Evolutionary conservation across 2,329 filamentous ascomycete species (phyloP), one percentile per base, ranked within the genome.

Genomic region (Lecanicillium sp.): DNA sequence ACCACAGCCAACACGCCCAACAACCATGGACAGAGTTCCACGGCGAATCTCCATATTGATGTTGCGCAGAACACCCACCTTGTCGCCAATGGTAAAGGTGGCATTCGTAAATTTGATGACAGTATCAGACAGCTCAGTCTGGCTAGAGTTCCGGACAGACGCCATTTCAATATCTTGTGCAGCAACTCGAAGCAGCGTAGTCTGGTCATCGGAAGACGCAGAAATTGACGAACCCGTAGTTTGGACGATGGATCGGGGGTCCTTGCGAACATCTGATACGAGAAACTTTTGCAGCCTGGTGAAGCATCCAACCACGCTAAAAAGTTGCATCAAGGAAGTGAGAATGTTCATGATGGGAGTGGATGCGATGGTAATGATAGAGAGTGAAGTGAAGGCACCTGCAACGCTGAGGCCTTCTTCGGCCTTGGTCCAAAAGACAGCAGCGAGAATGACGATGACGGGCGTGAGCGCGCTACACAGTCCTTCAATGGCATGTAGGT

Each of bases 1-100:
- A 20, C 72, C 70, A n/a, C 66, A 67, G 1, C 69, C 71, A 1
- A 72, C 68, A 1, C 61, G 64, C 0, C 71, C 70, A 1, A 71
- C 56, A 2, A 73, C 35, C 51, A 71, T 63, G 11, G 60, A 69
- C 0, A 69, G 43, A 0, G 52, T 58, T 4, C 57, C 51, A 0
- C 42, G 24, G 0, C 32, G 20, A 1, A 67, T 26, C 0, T 12
- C 19, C 6, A 66, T 15, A n/a, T 52, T 54, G 9, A 67, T 55
- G 1, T 59, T 44, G 1, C 51, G 51, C 2, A 68, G 51, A 1
- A 65, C 40, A 1, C 45, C 11, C 4, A 41, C 44, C 3, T 39
- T 52, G 6, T 60, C 55, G 1, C 52, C 48, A 0, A 53, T 20
- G 1, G 52, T 20, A 26, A 63, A 56, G 0, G 23, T 55, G 20